Percentiles rank a stretch among this genome's conserved stretches.
phyloP scores from a whole-genome alignment of 805 yeast species.

The Starmerella davenportii region DNA sequence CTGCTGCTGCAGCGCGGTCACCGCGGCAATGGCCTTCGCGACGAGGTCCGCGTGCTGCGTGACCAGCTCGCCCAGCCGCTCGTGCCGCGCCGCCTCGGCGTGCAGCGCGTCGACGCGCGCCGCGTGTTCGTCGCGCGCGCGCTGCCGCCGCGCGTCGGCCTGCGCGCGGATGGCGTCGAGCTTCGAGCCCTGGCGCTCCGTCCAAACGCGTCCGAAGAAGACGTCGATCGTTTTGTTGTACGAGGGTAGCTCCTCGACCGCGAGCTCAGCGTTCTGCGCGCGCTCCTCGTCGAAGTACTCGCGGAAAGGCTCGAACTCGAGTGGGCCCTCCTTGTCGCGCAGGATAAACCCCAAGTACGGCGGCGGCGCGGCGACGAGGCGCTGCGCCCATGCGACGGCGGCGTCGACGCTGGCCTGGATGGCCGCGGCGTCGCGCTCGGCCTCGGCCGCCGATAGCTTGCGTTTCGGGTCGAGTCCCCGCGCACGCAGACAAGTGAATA shows the following conservation, averaged over 20 bases:
- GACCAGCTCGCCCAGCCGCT: constrained; percentile 53
- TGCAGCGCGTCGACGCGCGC: constrained; percentile 49
- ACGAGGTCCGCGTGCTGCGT: constrained; percentile 51
- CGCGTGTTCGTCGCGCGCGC: constrained; percentile 56
- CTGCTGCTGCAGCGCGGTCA: constrained; percentile 50
- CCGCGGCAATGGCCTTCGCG: constrained; percentile 50
- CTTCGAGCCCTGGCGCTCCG: constrained; percentile 55
- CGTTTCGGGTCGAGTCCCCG: constrained; percentile 32
- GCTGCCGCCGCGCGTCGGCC: constrained; percentile 55
- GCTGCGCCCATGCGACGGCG: constrained; percentile 21
- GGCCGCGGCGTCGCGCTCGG: constrained; percentile 12
- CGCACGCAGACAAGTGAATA: constrained; percentile 38
- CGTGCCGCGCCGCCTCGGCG: constrained; percentile 44
- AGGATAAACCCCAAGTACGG: constrained; percentile 12
- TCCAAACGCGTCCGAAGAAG: constrained; percentile 71
- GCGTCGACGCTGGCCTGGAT: constrained; percentile 16
- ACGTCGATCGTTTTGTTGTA: constrained; percentile 69
- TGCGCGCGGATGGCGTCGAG: constrained; percentile 39
- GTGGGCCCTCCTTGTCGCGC: constrained; percentile 10
- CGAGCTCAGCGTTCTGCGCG: constrained; percentile 3
- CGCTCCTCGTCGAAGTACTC: constrained; percentile 24
- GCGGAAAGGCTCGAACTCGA: constrained; percentile 18
- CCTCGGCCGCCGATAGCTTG: constrained; percentile 14
- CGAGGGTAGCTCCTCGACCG: background rate
- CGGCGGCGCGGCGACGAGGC: constrained; percentile 4